phyloP scores from a whole-genome alignment of 176 grass and related monocot species.

The sorghum (Sorghum bicolor) region Sorghum_bicolor_NCBIv3 NC_012877.2:37925001-37925500 shows the following conservation, averaged over 20 bases:
- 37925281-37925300: constrained; percentile 63
- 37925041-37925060: too few species aligned
- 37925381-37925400: not conserved
- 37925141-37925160: constrained; percentile 31
- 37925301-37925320: constrained; percentile 79
- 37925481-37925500: not conserved
- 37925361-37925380: constrained; percentile 16
- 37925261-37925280: constrained; percentile 70
- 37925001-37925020: too few species aligned
- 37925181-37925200: constrained; percentile 61
- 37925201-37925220: constrained; percentile 91
- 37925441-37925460: not conserved
- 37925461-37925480: not conserved
- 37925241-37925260: constrained; percentile 96
- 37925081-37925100: constrained; percentile 2
- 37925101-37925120: not conserved
- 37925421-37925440: not conserved
- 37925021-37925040: too few species aligned
- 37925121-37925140: not conserved
- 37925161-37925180: constrained; percentile 78
- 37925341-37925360: constrained; percentile 82
- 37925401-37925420: not conserved
- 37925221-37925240: constrained; percentile 91
- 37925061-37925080: not conserved
- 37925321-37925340: constrained; percentile 49